Evolutionary conservation across 306 rosid genomes (phyloP).

Genomic region (Pyrus betulifolia): DNA sequence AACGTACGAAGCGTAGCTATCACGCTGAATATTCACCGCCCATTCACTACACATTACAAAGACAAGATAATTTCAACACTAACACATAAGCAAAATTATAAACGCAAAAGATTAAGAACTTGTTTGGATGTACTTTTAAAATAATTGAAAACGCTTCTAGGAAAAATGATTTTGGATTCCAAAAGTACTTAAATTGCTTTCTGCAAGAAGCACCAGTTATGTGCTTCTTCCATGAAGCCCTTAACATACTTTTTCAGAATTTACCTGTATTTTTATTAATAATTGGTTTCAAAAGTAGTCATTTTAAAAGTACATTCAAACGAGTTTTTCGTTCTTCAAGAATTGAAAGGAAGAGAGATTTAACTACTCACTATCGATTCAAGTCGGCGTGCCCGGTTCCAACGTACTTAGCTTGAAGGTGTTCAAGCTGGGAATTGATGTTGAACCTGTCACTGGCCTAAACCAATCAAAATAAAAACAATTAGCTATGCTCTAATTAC

Average conservation of each 20-base stretch:
- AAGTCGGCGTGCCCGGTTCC: conserved; percentile 94
- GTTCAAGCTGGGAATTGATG: conserved; percentile 93
- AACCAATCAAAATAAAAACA: background rate
- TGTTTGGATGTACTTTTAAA: too few species aligned
- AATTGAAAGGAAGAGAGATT: background rate
- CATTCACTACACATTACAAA: conserved; percentile 51
- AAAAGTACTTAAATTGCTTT: too few species aligned
- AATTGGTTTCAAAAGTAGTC: too few species aligned
- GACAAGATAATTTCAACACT: background rate
- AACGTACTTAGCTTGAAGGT: conserved; percentile 88
- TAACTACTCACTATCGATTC: conserved; percentile 61
- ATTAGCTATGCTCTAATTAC: background rate
- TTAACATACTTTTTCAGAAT: too few species aligned
- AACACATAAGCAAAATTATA: background rate
- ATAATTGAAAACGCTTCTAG: too few species aligned
- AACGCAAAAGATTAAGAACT: background rate
- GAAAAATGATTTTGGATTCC: too few species aligned
- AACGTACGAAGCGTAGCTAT: conserved; percentile 88
- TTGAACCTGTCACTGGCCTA: conserved; percentile 97
- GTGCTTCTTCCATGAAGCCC: too few species aligned
- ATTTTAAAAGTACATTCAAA: too few species aligned
- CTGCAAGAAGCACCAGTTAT: too few species aligned
- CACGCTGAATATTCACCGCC: conserved; percentile 97
- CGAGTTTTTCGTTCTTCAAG: background rate
- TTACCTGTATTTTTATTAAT: too few species aligned